These are phyloP conservation scores for Hypocreales sp. DNA, from an alignment of 2,329 filamentous ascomycete species.

Conservation along the genomic window DNA sequence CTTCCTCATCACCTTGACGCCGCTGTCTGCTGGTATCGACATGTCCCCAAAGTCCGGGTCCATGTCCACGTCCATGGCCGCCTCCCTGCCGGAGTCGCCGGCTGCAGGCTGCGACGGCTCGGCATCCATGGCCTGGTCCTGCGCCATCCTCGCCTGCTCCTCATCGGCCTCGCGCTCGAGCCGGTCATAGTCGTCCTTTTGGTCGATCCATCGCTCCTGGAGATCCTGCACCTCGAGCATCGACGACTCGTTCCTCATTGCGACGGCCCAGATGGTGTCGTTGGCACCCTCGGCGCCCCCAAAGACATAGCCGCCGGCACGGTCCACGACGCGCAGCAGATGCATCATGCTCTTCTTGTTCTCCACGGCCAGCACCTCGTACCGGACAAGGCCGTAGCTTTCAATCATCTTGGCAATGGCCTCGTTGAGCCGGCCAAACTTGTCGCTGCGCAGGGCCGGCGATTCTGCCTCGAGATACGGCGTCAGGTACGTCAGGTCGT, in stretches of 20 bases:
- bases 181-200: slow-evolving; percentile 75
- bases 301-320: slow-evolving; percentile 87
- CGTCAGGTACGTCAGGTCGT: slow-evolving; percentile 74
- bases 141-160: slow-evolving; percentile 45
- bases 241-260: slow-evolving; percentile 64
- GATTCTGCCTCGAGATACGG: slow-evolving; percentile 70
- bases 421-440: slow-evolving; percentile 72
- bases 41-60: slow-evolving; percentile 37
- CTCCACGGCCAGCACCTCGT: slow-evolving; percentile 88
- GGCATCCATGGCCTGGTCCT: slow-evolving; percentile 22
- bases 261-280: slow-evolving; percentile 92
- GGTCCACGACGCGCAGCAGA: slow-evolving; percentile 74
- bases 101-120: slow-evolving; percentile 10
- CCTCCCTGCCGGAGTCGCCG: slow-evolving; percentile 6
- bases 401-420: slow-evolving; percentile 79
- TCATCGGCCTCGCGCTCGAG: slow-evolving; percentile 61
- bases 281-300: slow-evolving; percentile 82
- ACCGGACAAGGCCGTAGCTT: slow-evolving; percentile 77
- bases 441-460: slow-evolving; percentile 50
- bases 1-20: slow-evolving; percentile 59
- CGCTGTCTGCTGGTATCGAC: slow-evolving; percentile 38
- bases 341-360: slow-evolving; percentile 97
- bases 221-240: slow-evolving; percentile 76
- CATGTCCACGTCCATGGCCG: slow-evolving; percentile 8
- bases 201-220: slow-evolving; percentile 90